Base-by-base conservation (phyloP, 1,284 basidiomycete species). In the Tylopilus orsonianus region DNA sequence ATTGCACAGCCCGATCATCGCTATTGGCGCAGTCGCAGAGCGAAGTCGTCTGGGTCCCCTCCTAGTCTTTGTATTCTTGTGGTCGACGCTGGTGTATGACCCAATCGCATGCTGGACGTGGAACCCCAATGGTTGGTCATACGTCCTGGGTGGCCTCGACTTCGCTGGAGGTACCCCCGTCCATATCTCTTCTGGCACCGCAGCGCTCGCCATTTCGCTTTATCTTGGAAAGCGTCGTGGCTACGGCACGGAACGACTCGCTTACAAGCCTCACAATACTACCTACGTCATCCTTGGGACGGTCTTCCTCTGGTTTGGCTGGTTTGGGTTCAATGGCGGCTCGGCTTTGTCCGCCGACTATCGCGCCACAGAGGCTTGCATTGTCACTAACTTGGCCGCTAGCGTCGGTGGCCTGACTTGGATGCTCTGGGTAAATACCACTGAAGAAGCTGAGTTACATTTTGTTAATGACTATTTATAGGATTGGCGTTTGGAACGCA, bases 111-210 rank as follows among this genome's bases (percentile, higher is more conserved):
- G 85, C 72, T 96, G 94, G 94, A 93, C 93, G 0, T 98, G 95
- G 93, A 94, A 92, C 69, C 53, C 81, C 36, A 82, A 85, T 49
- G 95, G 95, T 20, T 98, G 95, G 95, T 84, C 84, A 2, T 83
- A 75, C 65, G 57, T 77, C 22, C 71, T 92, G 43, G 92, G 92
- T 8, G 90, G 87, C 34, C 86, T 93, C 56, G 93, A 95, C 68
- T 95, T 93, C 56, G 94, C 95, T n/a, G 95, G 95, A 40, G 95
- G 95, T 54, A 93, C 93, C 12, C 94, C 95, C 36, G 93, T 97
- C 40, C 93, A 97, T 68, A 94, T 97, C 60, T 86, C 84, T 39
- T 93, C 90, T 30, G 96, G 95, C 46, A 90, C 88, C 13, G 93
- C 95, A 5, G 89, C 90, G 0, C 80, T 97, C 50, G 93, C 93